Conservation (phyloP, 805 yeast species). For the Saturnispora dispora region DNA sequence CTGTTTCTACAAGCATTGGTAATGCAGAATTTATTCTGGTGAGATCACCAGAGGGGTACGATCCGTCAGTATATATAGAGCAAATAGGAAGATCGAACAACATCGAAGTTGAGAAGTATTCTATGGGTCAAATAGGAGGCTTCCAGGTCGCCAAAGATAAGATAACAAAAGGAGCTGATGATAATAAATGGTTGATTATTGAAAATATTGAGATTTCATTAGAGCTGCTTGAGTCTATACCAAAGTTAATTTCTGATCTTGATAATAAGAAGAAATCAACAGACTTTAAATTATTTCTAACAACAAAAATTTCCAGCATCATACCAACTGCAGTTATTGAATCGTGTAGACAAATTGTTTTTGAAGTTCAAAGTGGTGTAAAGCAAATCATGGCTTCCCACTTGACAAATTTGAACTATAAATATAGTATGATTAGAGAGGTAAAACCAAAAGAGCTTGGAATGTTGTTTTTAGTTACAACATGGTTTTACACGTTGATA, state of each 20-base stretch:
- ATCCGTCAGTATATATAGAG: slow-evolving; percentile 50
- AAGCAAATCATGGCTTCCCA: slow-evolving; percentile 32
- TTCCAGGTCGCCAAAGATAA: slow-evolving; percentile 45
- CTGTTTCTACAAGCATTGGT: slow-evolving; percentile 17
- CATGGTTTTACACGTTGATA: slow-evolving; percentile 65
- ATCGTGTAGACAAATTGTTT: slow-evolving; percentile 44
- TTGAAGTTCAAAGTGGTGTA: slow-evolving; percentile 58
- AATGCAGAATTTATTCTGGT: slow-evolving; percentile 37
- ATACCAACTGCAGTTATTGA: slow-evolving; percentile 51
- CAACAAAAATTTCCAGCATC: slow-evolving; percentile 41
- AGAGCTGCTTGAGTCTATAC: slow-evolving; percentile 50
- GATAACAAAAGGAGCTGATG: slow-evolving; percentile 35
- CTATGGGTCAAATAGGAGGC: slow-evolving; percentile 74
- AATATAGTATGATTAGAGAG: slow-evolving; percentile 7
- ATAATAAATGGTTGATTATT: slow-evolving; percentile 62
- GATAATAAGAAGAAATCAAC: slow-evolving; percentile 14
- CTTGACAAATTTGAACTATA: slow-evolving; percentile 7
- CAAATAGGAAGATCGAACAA: slow-evolving; percentile 30
- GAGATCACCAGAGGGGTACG: slow-evolving; percentile 54
- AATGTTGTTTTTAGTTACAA: slow-evolving; percentile 43
- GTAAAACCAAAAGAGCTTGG: slow-evolving; percentile 34
- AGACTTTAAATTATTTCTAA: slow-evolving; percentile 52
- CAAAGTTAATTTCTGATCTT: slow-evolving; percentile 33
- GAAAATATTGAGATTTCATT: slow-evolving; percentile 76
- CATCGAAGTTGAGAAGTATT: slow-evolving; percentile 33